These are phyloP conservation scores for Aspergillus unguis DNA, from an alignment of 2,329 filamentous ascomycete genomes.

Conservation along the genomic window DNA sequence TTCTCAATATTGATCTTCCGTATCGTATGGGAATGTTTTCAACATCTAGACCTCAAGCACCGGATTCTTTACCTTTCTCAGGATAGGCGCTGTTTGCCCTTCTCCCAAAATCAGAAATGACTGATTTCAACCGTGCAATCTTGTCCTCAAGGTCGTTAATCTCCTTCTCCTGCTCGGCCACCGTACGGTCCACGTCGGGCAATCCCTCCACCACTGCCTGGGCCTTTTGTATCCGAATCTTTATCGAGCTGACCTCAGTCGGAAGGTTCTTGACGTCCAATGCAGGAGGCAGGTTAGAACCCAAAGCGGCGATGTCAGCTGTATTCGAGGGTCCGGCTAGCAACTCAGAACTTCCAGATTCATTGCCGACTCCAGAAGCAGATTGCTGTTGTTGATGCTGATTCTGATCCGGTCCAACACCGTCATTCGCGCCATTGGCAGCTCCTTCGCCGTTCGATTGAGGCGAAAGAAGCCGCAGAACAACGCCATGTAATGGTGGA, in stretches of 20 bases:
- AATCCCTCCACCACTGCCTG: conserved; percentile 48
- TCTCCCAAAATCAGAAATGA: conserved; percentile 41
- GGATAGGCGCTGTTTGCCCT: conserved; percentile 22
- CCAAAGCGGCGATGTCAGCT: conserved; percentile 24
- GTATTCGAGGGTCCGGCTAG: conserved; percentile 25
- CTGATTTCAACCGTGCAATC: conserved; percentile 37
- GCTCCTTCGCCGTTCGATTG: conserved; percentile 40
- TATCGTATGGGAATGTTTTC: neutral
- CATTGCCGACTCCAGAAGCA: conserved; percentile 24
- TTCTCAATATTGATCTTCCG: neutral
- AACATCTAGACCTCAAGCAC: neutral
- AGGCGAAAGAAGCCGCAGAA: conserved; percentile 65
- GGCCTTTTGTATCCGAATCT: conserved; percentile 79
- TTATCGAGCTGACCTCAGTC: conserved; percentile 71
- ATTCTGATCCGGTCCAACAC: conserved; percentile 20
- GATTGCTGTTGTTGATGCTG: conserved; percentile 28
- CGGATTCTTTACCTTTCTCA: conserved; percentile 5
- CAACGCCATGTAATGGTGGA: conserved; percentile 73
- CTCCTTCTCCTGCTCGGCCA: conserved; percentile 45
- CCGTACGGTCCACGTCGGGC: conserved; percentile 44
- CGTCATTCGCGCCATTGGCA: conserved; percentile 30
- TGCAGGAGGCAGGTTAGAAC: conserved; percentile 38
- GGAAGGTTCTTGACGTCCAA: conserved; percentile 73
- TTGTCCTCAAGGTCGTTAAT: conserved; percentile 42
- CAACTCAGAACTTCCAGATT: conserved; percentile 22